These are phyloP conservation scores for Geotrichum carabidarum DNA, from an alignment of 1,139 yeast genomes.

Conservation along the genomic window DNA sequence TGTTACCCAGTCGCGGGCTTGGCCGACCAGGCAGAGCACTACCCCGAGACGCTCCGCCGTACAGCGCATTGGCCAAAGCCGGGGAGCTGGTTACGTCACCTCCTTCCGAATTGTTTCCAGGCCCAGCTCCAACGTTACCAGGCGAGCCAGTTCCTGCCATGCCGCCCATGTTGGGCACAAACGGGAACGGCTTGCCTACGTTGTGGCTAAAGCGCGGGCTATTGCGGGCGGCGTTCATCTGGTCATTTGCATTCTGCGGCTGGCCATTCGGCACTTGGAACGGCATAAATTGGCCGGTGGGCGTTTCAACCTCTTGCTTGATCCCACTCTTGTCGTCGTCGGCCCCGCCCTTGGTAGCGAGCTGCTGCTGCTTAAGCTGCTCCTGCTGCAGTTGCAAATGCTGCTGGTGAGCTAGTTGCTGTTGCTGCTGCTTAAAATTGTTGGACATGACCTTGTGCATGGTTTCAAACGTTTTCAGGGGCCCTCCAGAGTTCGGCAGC, in stretches of 20 bases:
- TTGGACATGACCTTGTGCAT: constrained; percentile 24
- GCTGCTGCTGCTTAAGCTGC: constrained; percentile 19
- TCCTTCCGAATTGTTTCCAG: no score
- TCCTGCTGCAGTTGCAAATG: constrained; percentile 11
- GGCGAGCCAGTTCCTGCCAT: no score
- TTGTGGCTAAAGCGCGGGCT: constrained; percentile 3
- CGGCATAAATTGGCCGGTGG: background rate
- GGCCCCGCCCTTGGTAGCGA: constrained; percentile 13
- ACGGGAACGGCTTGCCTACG: constrained; percentile 1
- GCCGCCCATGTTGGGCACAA: background rate
- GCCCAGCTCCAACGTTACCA: no score
- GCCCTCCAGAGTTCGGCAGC: constrained; percentile 46
- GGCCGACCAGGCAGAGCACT: constrained; percentile 2
- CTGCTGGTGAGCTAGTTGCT: constrained; percentile 5
- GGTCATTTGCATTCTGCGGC: constrained; percentile 18
- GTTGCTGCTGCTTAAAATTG: constrained; percentile 12
- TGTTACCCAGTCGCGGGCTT: constrained; percentile 8
- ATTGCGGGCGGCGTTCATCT: constrained; percentile 4
- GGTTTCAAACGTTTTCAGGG: constrained; percentile 54
- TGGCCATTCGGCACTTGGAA: constrained; percentile 8
- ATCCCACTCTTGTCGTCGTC: background rate
- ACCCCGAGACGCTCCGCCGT: background rate
- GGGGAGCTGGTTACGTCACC: background rate
- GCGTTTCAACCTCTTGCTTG: constrained; percentile 10
- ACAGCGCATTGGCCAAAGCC: background rate